Evolutionary conservation across 78 protist species (phyloP).

Genomic region (Dictyostelium brefeldianum): DNA sequence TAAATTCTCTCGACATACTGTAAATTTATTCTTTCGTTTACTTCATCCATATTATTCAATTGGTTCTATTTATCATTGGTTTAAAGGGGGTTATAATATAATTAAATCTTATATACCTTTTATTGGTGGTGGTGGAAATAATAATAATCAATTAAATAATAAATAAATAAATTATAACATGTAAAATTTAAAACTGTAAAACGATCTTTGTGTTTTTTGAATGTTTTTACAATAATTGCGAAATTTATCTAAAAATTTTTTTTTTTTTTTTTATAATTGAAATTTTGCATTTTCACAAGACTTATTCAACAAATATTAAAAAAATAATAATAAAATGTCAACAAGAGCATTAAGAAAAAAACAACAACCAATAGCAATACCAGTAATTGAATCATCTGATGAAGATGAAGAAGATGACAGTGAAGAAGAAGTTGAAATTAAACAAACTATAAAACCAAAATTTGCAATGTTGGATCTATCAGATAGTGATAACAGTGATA

Average conservation of each 20-base stretch:
- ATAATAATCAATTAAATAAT: conserved; percentile 5
- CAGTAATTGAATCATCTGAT: neutral
- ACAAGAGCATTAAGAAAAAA: conserved; percentile 62
- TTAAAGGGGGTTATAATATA: neutral
- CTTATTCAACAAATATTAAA: no score
- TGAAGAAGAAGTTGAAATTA: neutral
- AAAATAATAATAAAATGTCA: conserved; percentile 38
- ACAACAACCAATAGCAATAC: neutral
- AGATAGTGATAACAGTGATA: conserved; percentile 19
- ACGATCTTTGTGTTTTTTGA: no score
- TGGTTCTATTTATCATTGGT: conserved; percentile 67
- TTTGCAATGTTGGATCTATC: conserved; percentile 51
- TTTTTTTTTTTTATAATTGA: no score
- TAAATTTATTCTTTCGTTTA: conserved; percentile 67
- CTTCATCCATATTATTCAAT: conserved; percentile 67
- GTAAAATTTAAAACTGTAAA: no score
- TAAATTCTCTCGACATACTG: conserved; percentile 48
- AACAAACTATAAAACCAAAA: conserved; percentile 5
- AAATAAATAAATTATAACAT: no score
- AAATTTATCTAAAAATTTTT: no score
- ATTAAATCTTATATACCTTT: conserved; percentile 23
- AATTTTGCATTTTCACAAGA: no score
- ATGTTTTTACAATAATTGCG: no score
- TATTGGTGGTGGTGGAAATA: neutral
- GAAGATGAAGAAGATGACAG: neutral